Conservation (phyloP, 805 yeast genomes). For the Saccharomyces paradoxus region DNA sequence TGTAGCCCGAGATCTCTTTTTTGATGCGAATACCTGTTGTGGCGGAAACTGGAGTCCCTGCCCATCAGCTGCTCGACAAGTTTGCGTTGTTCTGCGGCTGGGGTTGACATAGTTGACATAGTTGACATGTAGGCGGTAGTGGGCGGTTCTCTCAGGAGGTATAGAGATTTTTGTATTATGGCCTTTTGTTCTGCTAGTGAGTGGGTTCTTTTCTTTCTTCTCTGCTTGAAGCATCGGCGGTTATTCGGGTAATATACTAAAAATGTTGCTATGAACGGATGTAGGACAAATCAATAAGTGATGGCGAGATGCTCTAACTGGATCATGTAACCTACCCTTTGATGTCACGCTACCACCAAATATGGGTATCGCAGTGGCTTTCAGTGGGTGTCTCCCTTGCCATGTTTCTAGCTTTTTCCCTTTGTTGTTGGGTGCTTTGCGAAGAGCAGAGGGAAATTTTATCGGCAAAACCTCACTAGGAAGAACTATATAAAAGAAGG, state of each 20-base stretch:
- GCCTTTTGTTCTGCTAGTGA: not conserved
- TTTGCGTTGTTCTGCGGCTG: slow-evolving; percentile 66
- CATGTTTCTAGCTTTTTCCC: not conserved
- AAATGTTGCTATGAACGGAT: not conserved
- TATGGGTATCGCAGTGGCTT: not conserved
- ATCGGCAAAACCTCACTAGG: not conserved
- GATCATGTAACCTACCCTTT: not conserved
- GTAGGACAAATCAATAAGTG: not conserved
- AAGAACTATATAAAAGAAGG: not conserved
- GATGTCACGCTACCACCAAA: not conserved
- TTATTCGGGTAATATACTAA: not conserved
- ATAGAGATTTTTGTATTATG: not conserved
- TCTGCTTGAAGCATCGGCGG: not conserved
- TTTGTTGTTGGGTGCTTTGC: not conserved
- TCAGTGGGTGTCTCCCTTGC: not conserved
- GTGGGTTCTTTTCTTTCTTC: not conserved
- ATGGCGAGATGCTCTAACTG: not conserved
- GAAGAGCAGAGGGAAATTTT: not conserved
- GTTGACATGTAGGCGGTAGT: slow-evolving; percentile 12
- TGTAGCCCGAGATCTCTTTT: slow-evolving; percentile 30
- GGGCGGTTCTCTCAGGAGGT: not conserved
- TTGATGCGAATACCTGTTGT: slow-evolving; percentile 8
- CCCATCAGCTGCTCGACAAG: slow-evolving; percentile 71
- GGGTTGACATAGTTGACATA: slow-evolving; percentile 37
- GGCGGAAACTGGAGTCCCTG: slow-evolving; percentile 13